Percentiles rank a stretch among this genome's conserved stretches.
These are phyloP conservation scores for Peronospora farinosa DNA, from an alignment of 352 stramenopile genomes.

Conservation along the genomic window DNA sequence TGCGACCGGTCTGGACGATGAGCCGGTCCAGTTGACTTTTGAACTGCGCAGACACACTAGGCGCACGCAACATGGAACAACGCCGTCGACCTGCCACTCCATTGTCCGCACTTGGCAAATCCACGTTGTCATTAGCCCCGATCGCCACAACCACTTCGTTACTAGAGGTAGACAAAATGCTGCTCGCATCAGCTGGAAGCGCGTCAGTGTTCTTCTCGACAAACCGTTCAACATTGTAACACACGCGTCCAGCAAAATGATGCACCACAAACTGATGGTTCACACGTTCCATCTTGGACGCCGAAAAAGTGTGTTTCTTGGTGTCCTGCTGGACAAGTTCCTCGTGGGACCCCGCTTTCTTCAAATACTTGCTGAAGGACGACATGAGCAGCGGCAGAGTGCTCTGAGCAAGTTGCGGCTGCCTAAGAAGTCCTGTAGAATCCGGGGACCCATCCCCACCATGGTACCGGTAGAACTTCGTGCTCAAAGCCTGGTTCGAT, in stretches of 20 bases:
- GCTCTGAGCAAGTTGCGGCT: conserved; percentile 43
- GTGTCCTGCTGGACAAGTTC: conserved; percentile 22
- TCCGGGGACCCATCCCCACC: conserved; percentile 26
- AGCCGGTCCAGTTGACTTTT: conserved; percentile 90
- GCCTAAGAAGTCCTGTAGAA: conserved; percentile 24
- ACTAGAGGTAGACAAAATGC: conserved; percentile 45
- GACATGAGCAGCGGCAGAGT: conserved; percentile 52
- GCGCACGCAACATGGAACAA: conserved; percentile 51
- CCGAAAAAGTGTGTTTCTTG: conserved; percentile 55
- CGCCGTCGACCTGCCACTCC: conserved; percentile 21
- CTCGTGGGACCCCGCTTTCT: conserved; percentile 29
- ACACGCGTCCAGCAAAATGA: conserved; percentile 76
- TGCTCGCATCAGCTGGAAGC: conserved; percentile 55
- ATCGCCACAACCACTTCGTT: conserved; percentile 65
- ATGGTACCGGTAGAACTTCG: conserved; percentile 80
- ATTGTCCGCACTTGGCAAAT: conserved; percentile 25
- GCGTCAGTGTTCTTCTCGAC: conserved; percentile 85
- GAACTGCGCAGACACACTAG: conserved; percentile 89
- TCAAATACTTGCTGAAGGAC: conserved; percentile 61
- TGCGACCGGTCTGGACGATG: conserved; percentile 91
- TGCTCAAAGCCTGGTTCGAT: conserved; percentile 68
- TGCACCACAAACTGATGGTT: conserved; percentile 77
- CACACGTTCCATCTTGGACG: conserved; percentile 79
- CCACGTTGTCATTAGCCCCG: conserved; percentile 43
- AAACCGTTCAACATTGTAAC: conserved; percentile 76